A percentile compares a stretch with the other conserved stretches of the same genome.
Conservation (phyloP, 225 moss, liverwort and hornwort genomes). For the Ulota crispa region DNA sequence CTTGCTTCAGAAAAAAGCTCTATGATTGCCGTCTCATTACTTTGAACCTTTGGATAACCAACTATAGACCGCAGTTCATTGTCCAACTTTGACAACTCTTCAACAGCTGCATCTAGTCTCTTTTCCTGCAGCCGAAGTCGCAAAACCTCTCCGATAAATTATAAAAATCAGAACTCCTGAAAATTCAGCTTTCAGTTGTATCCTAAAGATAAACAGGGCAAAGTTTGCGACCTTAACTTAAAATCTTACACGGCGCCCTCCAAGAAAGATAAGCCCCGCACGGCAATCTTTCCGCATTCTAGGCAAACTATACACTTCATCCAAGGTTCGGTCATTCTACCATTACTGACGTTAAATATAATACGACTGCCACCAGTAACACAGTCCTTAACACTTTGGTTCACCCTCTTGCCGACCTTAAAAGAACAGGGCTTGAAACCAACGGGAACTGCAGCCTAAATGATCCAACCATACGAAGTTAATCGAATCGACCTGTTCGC, state of each 20-base stretch:
- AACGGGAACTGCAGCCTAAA: slow-evolving; percentile 5
- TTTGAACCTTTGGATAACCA: slow-evolving; percentile 25
- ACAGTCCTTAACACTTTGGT: neutral
- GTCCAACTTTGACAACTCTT: slow-evolving; percentile 40
- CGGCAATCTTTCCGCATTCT: neutral
- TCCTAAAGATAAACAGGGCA: neutral
- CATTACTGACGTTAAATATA: slow-evolving; percentile 3
- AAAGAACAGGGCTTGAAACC: slow-evolving; percentile 10
- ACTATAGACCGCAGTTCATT: slow-evolving; percentile 26
- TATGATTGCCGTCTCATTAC: slow-evolving; percentile 35
- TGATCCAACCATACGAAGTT: too few relatives aligned
- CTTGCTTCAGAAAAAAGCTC: slow-evolving; percentile 41
- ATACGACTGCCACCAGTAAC: neutral
- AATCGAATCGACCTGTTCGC: neutral
- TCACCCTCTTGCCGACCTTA: slow-evolving; percentile 18
- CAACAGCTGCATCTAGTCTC: slow-evolving; percentile 41
- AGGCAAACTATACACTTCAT: slow-evolving; percentile 15
- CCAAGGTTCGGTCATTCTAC: slow-evolving; percentile 5
- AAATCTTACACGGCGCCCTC: too few relatives aligned
- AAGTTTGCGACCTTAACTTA: too few relatives aligned
- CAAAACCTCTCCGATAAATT: slow-evolving; percentile 8
- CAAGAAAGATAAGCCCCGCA: neutral
- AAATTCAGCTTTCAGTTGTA: neutral
- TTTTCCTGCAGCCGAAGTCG: slow-evolving; percentile 30
- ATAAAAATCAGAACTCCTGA: neutral